Base-by-base conservation (phyloP, 306 rosid genomes). In the Gastrolobium villosum region DNA sequence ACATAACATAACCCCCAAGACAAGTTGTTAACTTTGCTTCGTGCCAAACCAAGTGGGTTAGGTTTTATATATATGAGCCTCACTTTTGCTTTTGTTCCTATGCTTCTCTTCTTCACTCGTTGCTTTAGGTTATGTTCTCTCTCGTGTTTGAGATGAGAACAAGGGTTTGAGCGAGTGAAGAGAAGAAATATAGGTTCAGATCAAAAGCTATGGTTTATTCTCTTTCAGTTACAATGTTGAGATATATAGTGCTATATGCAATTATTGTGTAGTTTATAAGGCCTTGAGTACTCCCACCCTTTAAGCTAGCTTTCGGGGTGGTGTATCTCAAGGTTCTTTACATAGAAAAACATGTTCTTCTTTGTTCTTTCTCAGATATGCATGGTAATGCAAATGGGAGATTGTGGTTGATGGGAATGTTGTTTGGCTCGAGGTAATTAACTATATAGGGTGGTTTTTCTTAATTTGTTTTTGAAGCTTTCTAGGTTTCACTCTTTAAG, bases 401-500 rank as follows among this genome's bases (percentile, higher is more conserved):
- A 65, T 83, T 52, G 35, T 10, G 82, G 86, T 85, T 86, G 79
- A 81, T 86, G 88, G 89, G 92, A 86, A 88, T 88, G 92, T 83
- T 88, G 92, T 85, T 88, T 88, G 89, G 92, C 89, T 88, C 92
- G 92, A 88, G 89, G 86, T 10, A 54, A 70, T 57, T 39, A 11
- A 5, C 2, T 74, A 31, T n/a, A 32, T 34, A 39, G 39, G 67
- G 28, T 20, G 52, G 14, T 52, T 36, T 63, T 13, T 10, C 0
- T 1, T n/a, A 37, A 54, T 50, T 56, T 30, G 26, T 26, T 64
- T 48, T 63, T 63, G 72, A 63, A 63, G 65, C 74, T 82, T 79
- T 61, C 46, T 79, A 30, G 31, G 50, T 72, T 75, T 66, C 40
- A 43, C 8, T 35, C 54, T 52, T 65, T 44, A 46, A 13, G 37